Percentiles rank a stretch among this genome's conserved stretches.
These are phyloP conservation scores for Pyrenula massariospora DNA, from an alignment of 495 filamentous ascomycete species.

Conservation along the genomic window DNA sequence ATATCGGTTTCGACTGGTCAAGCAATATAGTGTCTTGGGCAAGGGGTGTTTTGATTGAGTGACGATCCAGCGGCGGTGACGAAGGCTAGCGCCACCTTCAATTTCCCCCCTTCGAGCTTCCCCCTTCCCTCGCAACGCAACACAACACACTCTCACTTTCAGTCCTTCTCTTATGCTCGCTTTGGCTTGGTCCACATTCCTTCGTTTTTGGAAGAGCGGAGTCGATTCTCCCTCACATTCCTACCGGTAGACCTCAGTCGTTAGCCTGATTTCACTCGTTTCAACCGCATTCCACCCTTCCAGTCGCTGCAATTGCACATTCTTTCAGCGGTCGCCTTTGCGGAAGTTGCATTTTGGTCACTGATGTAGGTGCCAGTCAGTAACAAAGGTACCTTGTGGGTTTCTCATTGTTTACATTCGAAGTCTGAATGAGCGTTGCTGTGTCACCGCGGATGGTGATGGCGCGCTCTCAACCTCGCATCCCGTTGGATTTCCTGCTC, in stretches of 20 bases:
- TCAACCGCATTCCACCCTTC: not conserved
- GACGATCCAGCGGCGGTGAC: not conserved
- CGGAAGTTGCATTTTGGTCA: not conserved
- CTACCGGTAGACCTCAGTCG: not conserved
- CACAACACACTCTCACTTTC: not conserved
- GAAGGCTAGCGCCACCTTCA: not conserved
- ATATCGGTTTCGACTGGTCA: no score
- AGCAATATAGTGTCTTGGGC: not conserved
- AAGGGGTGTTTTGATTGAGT: not conserved
- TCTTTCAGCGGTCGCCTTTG: not conserved
- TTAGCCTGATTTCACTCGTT: not conserved
- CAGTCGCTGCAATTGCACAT: not conserved
- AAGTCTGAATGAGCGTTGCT: not conserved
- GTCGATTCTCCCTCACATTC: not conserved
- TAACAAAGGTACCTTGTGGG: not conserved
- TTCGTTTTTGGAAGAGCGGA: not conserved
- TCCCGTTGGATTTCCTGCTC: no score
- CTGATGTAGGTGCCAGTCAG: not conserved
- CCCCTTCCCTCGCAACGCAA: not conserved
- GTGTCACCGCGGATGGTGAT: no score
- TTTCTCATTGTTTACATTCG: not conserved
- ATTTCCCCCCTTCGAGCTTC: not conserved
- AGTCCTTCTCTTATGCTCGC: not conserved
- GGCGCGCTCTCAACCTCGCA: no score
- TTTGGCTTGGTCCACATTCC: not conserved